Percentiles rank a stretch among this genome's conserved stretches.
phyloP scores from a whole-genome alignment of 2,329 filamentous ascomycete genomes.

The Hymenoscyphus scutula region DNA sequence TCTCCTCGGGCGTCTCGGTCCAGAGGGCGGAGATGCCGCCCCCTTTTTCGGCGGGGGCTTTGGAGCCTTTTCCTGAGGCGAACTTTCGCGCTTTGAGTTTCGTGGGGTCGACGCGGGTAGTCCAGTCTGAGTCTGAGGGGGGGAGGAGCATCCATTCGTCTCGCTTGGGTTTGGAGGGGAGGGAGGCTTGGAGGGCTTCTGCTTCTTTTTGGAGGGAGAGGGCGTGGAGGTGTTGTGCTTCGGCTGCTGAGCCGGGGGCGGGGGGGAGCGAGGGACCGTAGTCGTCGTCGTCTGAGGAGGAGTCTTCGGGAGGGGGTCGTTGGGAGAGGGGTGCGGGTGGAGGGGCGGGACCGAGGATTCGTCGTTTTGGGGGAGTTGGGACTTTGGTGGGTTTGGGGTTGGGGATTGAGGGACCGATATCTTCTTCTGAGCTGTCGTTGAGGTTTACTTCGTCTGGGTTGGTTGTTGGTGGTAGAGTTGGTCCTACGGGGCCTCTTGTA shows the following conservation, averaged over 20 bases:
- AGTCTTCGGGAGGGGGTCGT: constrained; percentile 34
- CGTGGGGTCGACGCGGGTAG: constrained; percentile 73
- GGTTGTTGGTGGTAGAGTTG: constrained; percentile 38
- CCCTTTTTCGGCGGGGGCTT: constrained; percentile 38
- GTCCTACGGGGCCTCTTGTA: constrained; percentile 9
- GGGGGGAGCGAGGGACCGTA: constrained; percentile 60
- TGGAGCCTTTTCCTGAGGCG: constrained; percentile 63
- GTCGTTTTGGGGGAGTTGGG: constrained; percentile 22
- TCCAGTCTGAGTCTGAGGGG: constrained; percentile 52
- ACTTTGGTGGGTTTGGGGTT: constrained; percentile 16
- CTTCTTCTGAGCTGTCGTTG: constrained; percentile 39
- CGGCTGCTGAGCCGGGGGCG: constrained; percentile 36
- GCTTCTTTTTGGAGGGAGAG: constrained; percentile 24
- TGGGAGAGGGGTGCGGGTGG: constrained; percentile 44
- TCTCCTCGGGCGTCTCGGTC: constrained; percentile 90
- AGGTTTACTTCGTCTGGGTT: constrained; percentile 46
- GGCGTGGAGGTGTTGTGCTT: constrained; percentile 13
- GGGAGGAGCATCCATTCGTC: constrained; percentile 85
- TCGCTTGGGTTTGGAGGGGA: constrained; percentile 55
- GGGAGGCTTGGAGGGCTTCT: constrained; percentile 34
- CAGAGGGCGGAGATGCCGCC: constrained; percentile 54
- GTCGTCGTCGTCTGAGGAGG: constrained; percentile 41
- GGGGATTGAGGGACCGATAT: constrained; percentile 33
- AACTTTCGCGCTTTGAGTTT: constrained; percentile 82
- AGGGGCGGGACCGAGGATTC: constrained; percentile 42